phyloP scores from a whole-genome alignment of 495 filamentous ascomycete species.

The Hypoxylon perforatum region DNA sequence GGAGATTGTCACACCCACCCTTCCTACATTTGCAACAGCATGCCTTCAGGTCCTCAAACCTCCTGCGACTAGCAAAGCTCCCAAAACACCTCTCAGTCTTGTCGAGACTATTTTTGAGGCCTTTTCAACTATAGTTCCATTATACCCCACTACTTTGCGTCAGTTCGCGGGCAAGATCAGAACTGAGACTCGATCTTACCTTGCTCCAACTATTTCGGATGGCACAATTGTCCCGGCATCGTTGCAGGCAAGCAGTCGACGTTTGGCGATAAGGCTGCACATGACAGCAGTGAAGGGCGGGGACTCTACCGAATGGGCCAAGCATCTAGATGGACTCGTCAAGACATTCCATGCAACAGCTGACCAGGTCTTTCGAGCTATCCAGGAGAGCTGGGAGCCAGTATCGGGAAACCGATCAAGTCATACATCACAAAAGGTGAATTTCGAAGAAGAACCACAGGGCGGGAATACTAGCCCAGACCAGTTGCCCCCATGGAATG shows the following conservation, averaged over 20 bases:
- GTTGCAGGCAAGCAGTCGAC: slow-evolving; percentile 64
- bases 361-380: slow-evolving; percentile 77
- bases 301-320: slow-evolving; percentile 77
- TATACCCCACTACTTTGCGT: slow-evolving; percentile 82
- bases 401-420: slow-evolving; percentile 59
- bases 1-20: slow-evolving; percentile 85
- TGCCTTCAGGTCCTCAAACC: slow-evolving; percentile 75
- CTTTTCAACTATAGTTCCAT: slow-evolving; percentile 74
- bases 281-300: slow-evolving; percentile 80
- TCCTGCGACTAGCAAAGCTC: slow-evolving; percentile 52
- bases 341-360: slow-evolving; percentile 71
- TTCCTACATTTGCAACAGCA: slow-evolving; percentile 76
- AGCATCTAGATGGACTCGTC: slow-evolving; percentile 67
- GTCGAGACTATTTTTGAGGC: slow-evolving; percentile 67
- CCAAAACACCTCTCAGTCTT: slow-evolving; percentile 54
- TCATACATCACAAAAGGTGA: slow-evolving; percentile 44
- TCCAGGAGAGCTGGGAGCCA: slow-evolving; percentile 83
- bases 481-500: slow-evolving; percentile 74
- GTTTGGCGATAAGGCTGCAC: slow-evolving; percentile 74
- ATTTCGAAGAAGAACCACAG: slow-evolving; percentile 52
- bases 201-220: slow-evolving; percentile 67
- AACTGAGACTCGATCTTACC: slow-evolving; percentile 62
- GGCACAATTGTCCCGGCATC: slow-evolving; percentile 56
- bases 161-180: slow-evolving; percentile 76
- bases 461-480: slow-evolving; percentile 55